Evolutionary conservation across 148 eudicot species (phyloP).

Genomic region (Chenopodium suecicum): DNA sequence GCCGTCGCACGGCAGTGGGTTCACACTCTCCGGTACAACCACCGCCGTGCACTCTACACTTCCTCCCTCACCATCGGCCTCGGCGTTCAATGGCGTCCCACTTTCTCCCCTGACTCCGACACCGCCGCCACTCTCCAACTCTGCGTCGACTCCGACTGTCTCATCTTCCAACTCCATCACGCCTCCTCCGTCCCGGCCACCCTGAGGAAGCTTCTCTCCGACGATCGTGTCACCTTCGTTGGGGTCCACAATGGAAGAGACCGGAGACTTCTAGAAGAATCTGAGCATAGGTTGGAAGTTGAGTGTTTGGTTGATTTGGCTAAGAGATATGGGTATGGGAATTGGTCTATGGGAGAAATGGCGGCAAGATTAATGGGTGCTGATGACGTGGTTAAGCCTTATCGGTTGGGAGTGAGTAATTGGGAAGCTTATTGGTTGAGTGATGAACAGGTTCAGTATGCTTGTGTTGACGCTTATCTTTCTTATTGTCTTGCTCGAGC

Average conservation of each 20-base stretch:
- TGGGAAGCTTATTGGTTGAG: conserved; percentile 19
- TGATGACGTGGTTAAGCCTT: conserved; percentile 4
- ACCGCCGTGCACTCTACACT: neutral
- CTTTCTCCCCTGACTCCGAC: neutral
- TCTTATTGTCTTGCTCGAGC: conserved; percentile 1
- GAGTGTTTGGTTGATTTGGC: conserved; percentile 6
- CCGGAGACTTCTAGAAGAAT: neutral
- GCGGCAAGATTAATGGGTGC: neutral
- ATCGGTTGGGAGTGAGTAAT: conserved; percentile 11
- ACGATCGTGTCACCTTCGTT: conserved; percentile 15
- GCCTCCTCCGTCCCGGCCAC: conserved; percentile 12
- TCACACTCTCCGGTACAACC: conserved; percentile 19
- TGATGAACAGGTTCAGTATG: conserved; percentile 20
- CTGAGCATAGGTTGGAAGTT: neutral
- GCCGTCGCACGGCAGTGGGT: conserved; percentile 25
- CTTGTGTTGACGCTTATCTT: conserved; percentile 25
- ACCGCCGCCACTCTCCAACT: conserved; percentile 21
- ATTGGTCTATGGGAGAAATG: conserved; percentile 9
- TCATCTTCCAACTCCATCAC: conserved; percentile 23
- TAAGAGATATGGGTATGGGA: conserved; percentile 8
- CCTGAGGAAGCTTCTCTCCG: neutral
- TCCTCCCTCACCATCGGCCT: neutral
- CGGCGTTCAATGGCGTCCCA: conserved; percentile 15
- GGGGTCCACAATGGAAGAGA: conserved; percentile 19
- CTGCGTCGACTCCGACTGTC: conserved; percentile 4